Conservation (phyloP, 129 eudicot species). For the Flaveria ramosissima region DNA sequence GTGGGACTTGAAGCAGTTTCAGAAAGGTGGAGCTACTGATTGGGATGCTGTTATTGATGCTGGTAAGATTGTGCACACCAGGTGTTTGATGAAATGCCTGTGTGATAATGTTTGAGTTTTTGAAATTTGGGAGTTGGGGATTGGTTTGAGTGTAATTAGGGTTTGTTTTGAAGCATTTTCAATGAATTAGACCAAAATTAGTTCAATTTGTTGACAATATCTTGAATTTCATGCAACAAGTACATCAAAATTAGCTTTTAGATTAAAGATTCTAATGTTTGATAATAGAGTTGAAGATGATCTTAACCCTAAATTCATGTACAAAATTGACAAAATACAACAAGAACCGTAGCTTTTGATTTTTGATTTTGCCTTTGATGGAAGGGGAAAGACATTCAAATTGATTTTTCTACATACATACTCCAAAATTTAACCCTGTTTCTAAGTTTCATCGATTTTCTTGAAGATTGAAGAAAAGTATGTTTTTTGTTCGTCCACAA, state of each 20-base stretch:
- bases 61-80: constrained; percentile 46
- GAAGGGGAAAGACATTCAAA: neutral
- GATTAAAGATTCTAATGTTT: too few species aligned
- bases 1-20: constrained; percentile 87
- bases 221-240: neutral
- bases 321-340: neutral
- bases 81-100: constrained; percentile 15
- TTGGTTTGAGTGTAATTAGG: constrained; percentile 4
- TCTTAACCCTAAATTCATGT: neutral
- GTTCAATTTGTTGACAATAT: neutral
- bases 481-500: constrained; percentile 15
- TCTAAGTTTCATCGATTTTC: neutral
- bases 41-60: constrained; percentile 99
- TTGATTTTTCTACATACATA: neutral
- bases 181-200: neutral
- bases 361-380: neutral
- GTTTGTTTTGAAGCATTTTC: neutral
- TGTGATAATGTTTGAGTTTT: neutral
- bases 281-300: too few species aligned
- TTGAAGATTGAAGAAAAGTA: neutral
- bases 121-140: neutral
- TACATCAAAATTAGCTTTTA: neutral
- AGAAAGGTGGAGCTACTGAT: constrained; percentile 69
- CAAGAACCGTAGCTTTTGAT: neutral
- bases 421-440: neutral